Percentiles rank a stretch among this genome's conserved stretches.
These are phyloP conservation scores for Sesbania bispinosa DNA, from an alignment of 306 rosid species.

Conservation along the genomic window DNA sequence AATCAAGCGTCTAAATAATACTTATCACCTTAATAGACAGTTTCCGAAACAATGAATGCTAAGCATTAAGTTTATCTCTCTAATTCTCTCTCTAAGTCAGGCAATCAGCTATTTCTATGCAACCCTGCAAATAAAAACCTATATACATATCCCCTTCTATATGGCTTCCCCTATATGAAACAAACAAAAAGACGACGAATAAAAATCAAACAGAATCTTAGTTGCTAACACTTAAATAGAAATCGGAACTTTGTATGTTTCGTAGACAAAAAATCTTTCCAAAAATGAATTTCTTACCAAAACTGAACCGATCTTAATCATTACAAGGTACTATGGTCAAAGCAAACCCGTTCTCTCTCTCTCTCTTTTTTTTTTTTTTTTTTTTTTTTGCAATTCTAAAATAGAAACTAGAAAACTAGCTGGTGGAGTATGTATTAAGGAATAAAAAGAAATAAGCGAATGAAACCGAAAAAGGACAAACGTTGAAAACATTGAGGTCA, in stretches of 20 bases:
- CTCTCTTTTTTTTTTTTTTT: no score
- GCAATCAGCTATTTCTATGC: neutral
- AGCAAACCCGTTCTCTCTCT: no score
- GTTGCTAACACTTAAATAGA: neutral
- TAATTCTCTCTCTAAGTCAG: neutral
- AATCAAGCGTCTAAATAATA: neutral
- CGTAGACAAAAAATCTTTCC: neutral
- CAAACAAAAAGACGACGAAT: neutral
- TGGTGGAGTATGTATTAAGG: neutral
- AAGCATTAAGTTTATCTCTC: neutral
- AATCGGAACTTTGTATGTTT: neutral
- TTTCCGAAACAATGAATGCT: slow-evolving; percentile 1
- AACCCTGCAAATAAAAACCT: neutral
- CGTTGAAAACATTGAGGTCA: neutral
- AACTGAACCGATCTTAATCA: slow-evolving; percentile 5
- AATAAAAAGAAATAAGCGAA: neutral
- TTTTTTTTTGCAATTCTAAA: neutral
- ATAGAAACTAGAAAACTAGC: neutral
- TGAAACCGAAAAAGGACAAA: neutral
- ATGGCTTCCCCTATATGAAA: neutral
- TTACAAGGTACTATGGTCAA: neutral
- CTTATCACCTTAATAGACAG: neutral
- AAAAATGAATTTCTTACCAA: slow-evolving; percentile 2
- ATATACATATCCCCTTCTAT: neutral
- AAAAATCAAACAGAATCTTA: slow-evolving; percentile 18